Percentiles rank a stretch among this genome's conserved stretches.
Conservation (phyloP, 2,329 filamentous ascomycete genomes). For the Magnaporthiopsis rhizophila region DNA sequence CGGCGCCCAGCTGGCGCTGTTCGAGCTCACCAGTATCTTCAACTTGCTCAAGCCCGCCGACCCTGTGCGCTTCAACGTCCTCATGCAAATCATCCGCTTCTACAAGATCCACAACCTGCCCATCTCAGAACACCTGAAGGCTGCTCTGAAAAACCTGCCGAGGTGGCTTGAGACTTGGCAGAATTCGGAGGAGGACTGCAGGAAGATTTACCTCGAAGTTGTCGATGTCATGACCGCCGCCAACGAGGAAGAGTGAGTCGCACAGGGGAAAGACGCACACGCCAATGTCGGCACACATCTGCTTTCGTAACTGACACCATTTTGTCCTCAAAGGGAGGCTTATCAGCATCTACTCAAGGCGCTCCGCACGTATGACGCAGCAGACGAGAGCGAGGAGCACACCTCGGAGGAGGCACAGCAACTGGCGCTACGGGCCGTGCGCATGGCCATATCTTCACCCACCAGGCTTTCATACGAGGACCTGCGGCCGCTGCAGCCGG, state of each 20-base stretch:
- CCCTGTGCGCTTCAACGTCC: constrained; percentile 80
- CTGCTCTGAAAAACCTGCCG: constrained; percentile 76
- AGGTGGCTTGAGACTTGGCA: constrained; percentile 80
- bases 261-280: neutral
- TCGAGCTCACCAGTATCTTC: constrained; percentile 90
- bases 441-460: constrained; percentile 43
- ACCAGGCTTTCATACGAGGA: constrained; percentile 68
- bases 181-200: constrained; percentile 70
- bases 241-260: constrained; percentile 64
- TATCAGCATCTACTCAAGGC: constrained; percentile 62
- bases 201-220: constrained; percentile 76
- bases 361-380: constrained; percentile 50
- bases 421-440: constrained; percentile 49
- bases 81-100: constrained; percentile 80
- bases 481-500: constrained; percentile 69
- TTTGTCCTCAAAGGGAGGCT: constrained; percentile 35
- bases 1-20: constrained; percentile 77
- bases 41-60: constrained; percentile 76
- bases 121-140: constrained; percentile 78
- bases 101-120: constrained; percentile 54
- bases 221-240: constrained; percentile 72
- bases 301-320: constrained; percentile 1
- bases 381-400: constrained; percentile 44
- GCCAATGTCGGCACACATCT: neutral
- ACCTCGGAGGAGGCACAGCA: constrained; percentile 52